Conservation (phyloP, 495 filamentous ascomycete genomes). For the Hypoxylon crocopeplum region DNA sequence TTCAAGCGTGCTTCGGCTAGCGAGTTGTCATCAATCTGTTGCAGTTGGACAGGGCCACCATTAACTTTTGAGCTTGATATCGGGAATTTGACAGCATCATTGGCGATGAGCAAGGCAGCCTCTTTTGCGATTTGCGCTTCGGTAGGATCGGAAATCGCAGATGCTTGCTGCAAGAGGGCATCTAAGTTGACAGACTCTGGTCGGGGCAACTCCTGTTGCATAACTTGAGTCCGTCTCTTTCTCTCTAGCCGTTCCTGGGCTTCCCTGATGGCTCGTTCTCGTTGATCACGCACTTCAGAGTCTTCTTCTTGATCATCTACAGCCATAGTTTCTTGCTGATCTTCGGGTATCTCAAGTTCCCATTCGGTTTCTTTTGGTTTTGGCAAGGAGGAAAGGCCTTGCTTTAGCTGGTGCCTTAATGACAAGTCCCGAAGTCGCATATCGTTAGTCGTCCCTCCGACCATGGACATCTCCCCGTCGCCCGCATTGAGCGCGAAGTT, state of each 20-base stretch:
- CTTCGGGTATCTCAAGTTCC: constrained; percentile 91
- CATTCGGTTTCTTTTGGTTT: constrained; percentile 91
- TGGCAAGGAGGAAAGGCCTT: constrained; percentile 80
- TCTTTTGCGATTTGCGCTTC: constrained; percentile 73
- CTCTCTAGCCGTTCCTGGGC: constrained; percentile 78
- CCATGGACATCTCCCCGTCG: constrained; percentile 67
- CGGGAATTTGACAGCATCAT: constrained; percentile 80
- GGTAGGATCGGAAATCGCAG: constrained; percentile 42
- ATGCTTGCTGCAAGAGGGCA: constrained; percentile 66
- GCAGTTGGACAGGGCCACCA: constrained; percentile 65
- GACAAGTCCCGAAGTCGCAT: constrained; percentile 75
- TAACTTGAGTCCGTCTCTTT: constrained; percentile 83
- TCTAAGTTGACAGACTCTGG: constrained; percentile 76
- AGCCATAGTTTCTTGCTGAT: constrained; percentile 67
- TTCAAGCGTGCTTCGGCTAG: constrained; percentile 78
- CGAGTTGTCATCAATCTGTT: constrained; percentile 71
- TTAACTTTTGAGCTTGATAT: constrained; percentile 68
- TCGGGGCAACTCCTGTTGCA: constrained; percentile 83
- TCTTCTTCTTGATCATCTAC: constrained; percentile 75
- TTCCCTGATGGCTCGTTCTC: constrained; percentile 71
- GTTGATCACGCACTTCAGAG: constrained; percentile 78
- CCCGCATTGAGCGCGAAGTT: constrained; percentile 82
- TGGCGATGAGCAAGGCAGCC: constrained; percentile 76
- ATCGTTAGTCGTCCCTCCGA: constrained; percentile 80
- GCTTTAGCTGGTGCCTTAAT: constrained; percentile 70